Conservation (phyloP, 345 rosid genomes). For the Populus deltoides region DNA sequence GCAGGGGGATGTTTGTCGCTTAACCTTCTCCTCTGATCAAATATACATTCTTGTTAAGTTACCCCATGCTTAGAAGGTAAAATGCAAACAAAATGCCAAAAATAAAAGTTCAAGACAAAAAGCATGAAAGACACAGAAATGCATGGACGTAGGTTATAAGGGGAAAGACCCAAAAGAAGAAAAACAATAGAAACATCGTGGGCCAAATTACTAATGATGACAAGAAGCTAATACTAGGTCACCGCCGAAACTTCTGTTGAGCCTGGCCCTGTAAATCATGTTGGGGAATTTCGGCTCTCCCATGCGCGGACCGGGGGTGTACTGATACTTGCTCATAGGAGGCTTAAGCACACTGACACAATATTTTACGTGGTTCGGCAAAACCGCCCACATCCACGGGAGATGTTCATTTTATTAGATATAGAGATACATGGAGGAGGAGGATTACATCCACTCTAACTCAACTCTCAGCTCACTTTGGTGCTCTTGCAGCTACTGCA, state of each 20-base stretch:
- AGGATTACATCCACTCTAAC: too few relatives aligned
- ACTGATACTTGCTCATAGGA: too few relatives aligned
- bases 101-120: not conserved
- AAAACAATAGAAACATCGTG: not conserved
- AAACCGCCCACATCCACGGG: too few relatives aligned
- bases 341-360: too few relatives aligned
- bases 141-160: not conserved
- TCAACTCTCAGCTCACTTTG: too few relatives aligned
- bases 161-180: not conserved
- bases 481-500: too few relatives aligned
- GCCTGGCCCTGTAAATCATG: slow-evolving; percentile 72
- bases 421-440: too few relatives aligned
- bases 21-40: not conserved
- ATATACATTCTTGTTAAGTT: not conserved
- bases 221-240: slow-evolving; percentile 17
- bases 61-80: not conserved
- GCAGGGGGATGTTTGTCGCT: not conserved
- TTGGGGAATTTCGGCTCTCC: too few relatives aligned
- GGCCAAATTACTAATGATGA: not conserved
- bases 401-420: too few relatives aligned
- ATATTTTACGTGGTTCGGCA: too few relatives aligned
- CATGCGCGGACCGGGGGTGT: too few relatives aligned
- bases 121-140: not conserved
- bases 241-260: slow-evolving; percentile 75
- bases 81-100: not conserved